Conservation (phyloP, 495 filamentous ascomycete genomes). For the Apiosordaria backusii region DNA sequence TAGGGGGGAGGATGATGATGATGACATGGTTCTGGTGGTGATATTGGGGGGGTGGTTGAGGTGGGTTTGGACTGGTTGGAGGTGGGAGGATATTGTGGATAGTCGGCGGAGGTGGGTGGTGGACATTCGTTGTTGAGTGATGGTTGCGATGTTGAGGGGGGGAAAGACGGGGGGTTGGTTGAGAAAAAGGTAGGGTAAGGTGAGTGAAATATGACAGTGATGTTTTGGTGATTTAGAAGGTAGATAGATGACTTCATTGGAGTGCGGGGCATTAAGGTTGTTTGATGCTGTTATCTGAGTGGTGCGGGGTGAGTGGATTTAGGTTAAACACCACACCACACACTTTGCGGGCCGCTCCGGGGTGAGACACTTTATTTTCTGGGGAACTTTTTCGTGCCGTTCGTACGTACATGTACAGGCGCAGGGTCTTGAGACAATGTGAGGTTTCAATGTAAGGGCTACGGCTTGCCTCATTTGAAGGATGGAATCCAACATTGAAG, state of each 20-base stretch:
- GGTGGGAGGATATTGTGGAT: neutral
- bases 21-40: constrained; percentile 15
- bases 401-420: neutral
- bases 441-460: neutral
- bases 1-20: constrained; percentile 5
- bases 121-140: neutral
- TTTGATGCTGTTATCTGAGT: neutral
- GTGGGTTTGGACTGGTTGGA: neutral
- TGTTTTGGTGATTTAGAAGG: neutral
- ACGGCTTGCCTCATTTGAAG: too few relatives aligned
- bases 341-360: neutral
- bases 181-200: neutral
- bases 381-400: neutral
- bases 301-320: neutral
- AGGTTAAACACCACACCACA: neutral
- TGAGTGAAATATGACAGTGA: too few relatives aligned
- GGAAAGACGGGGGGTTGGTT: neutral
- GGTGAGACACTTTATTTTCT: neutral
- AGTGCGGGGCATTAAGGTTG: neutral
- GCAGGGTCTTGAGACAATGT: neutral
- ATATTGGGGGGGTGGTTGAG: constrained; percentile 10
- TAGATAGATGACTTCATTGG: neutral
- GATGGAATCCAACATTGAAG: too few relatives aligned
- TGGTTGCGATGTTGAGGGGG: neutral
- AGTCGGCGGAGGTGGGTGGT: neutral